A percentile compares a stretch with the other conserved stretches of the same genome.
Conservation (phyloP, 73 alveolate genomes). For the Stentor coeruleus region DNA sequence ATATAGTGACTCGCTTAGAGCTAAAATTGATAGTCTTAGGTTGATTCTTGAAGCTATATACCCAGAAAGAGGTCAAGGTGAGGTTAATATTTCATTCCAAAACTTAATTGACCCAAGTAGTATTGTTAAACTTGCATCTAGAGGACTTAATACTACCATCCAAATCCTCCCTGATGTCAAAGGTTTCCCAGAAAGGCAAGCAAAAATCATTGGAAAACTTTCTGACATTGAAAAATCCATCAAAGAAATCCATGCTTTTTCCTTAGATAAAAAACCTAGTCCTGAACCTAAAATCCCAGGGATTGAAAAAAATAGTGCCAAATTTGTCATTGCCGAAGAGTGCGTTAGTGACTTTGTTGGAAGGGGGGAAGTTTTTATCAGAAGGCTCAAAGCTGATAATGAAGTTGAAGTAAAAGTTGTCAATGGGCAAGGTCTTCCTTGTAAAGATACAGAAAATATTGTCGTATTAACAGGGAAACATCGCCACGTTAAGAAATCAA, state of each 20-base stretch:
- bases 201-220: neutral
- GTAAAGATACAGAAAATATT: constrained; percentile 8
- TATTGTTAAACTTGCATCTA: neutral
- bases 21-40: neutral
- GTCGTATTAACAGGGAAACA: neutral
- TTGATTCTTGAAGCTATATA: neutral
- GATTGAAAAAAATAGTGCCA: constrained; percentile 1
- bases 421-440: neutral
- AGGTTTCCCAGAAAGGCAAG: neutral
- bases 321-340: constrained; percentile 10
- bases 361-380: neutral
- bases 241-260: neutral
- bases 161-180: neutral
- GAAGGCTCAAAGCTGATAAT: neutral
- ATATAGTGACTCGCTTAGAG: neutral
- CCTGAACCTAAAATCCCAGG: neutral
- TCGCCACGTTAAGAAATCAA: neutral
- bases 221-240: neutral
- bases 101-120: neutral
- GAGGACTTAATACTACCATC: neutral
- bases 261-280: neutral
- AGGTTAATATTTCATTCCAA: neutral
- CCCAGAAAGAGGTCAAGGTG: neutral
- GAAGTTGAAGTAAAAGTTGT: constrained; percentile 17
- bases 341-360: neutral